Percentiles rank a stretch among this genome's conserved stretches.
These are phyloP conservation scores for Maudiozyma bulderi DNA, from an alignment of 805 yeast species.

Conservation along the genomic window DNA sequence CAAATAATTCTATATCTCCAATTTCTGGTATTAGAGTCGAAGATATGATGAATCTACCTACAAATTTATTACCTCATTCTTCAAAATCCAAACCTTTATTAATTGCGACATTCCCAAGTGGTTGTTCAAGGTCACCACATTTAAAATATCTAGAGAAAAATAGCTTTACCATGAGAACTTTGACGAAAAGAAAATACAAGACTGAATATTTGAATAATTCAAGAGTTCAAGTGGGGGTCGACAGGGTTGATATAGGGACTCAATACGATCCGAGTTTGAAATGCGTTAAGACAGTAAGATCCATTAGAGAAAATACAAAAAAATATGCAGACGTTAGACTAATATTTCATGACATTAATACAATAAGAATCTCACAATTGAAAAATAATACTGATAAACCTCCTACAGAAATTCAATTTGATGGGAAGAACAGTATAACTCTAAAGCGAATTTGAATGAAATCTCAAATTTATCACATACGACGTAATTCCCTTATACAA, in stretches of 20 bases:
- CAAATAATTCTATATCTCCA: constrained; percentile 6
- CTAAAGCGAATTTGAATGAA: constrained; percentile 4
- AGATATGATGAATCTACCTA: constrained; percentile 20
- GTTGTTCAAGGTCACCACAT: constrained; percentile 21
- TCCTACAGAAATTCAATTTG: constrained; percentile 14
- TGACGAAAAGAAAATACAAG: constrained; percentile 22
- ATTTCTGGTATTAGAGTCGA: constrained; percentile 15
- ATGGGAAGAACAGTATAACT: constrained; percentile 11
- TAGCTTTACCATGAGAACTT: constrained; percentile 11
- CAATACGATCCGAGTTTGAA: constrained; percentile 1
- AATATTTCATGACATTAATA: constrained; percentile 21
- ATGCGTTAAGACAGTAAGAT: constrained; percentile 19
- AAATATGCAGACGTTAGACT: constrained; percentile 25
- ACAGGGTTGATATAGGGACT: background rate
- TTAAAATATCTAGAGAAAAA: constrained; percentile 19
- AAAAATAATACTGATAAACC: background rate
- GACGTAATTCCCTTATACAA: no score
- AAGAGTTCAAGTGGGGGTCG: background rate
- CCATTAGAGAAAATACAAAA: constrained; percentile 15
- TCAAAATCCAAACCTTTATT: constrained; percentile 21
- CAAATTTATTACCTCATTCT: constrained; percentile 10
- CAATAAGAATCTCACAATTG: constrained; percentile 14
- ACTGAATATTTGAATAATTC: constrained; percentile 13
- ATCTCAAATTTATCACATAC: constrained; percentile 5
- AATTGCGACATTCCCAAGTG: constrained; percentile 23